These are phyloP conservation scores for Trichoderma guizhouense DNA, from an alignment of 2,329 filamentous ascomycete genomes.

Conservation along the genomic window DNA sequence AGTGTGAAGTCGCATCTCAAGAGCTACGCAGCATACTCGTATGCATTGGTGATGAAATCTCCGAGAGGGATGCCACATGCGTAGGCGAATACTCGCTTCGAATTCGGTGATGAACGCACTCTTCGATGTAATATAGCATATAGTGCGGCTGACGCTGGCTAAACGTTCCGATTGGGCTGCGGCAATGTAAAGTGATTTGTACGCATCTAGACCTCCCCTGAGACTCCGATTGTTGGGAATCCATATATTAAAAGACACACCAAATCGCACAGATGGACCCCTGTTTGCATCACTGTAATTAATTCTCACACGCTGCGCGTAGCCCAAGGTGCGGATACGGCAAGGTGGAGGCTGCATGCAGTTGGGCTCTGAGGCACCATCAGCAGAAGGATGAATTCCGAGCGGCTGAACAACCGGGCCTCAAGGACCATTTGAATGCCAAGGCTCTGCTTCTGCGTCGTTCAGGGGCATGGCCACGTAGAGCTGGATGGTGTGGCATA, in stretches of 20 bases:
- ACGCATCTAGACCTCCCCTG: not conserved
- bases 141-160: not conserved
- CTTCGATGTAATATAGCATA: not conserved
- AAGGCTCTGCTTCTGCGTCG: not conserved
- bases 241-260: not conserved
- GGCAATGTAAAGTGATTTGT: constrained; percentile 14
- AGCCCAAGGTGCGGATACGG: constrained; percentile 18
- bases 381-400: constrained; percentile 40
- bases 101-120: constrained; percentile 1
- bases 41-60: constrained; percentile 5
- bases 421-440: not conserved
- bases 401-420: not conserved
- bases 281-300: constrained; percentile 14
- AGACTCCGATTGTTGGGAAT: not conserved
- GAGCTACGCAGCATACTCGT: not conserved
- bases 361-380: constrained; percentile 50
- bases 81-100: not conserved
- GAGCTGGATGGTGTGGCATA: not conserved
- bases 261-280: not conserved
- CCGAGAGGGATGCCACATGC: not conserved
- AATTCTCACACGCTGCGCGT: constrained; percentile 23
- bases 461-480: constrained; percentile 9
- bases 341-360: constrained; percentile 28
- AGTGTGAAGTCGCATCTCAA: not conserved
- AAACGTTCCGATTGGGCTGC: not conserved